Percentiles rank a stretch among this genome's conserved stretches.
Conservation (phyloP, 176 grass and related monocot species). For the Hordeum vulgare region MorexV3_pseudomolecules_assembly NC_058522.1:565403113-565403612, state of each 20-base stretch:
- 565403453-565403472: too few species aligned
- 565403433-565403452: too few species aligned
- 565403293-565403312: conserved; percentile 57
- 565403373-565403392: background rate
- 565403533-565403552: conserved; percentile 52
- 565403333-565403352: conserved; percentile 62
- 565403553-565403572: conserved; percentile 65
- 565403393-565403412: conserved; percentile 31
- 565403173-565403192: conserved; percentile 63
- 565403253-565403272: conserved; percentile 69
- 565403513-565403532: too few species aligned
- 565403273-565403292: conserved; percentile 60
- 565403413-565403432: too few species aligned
- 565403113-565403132: conserved; percentile 53
- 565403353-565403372: conserved; percentile 41
- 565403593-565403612: conserved; percentile 47
- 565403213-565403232: conserved; percentile 59
- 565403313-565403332: conserved; percentile 44
- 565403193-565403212: conserved; percentile 51
- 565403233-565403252: conserved; percentile 47
- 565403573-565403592: background rate
- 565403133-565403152: conserved; percentile 31
- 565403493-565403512: too few species aligned
- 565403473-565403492: too few species aligned
- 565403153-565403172: conserved; percentile 52